A percentile compares a stretch with the other conserved stretches of the same genome.
Conservation (phyloP, 768 basidiomycete species). For the Cystobasidiopsis lactophilus region DNA sequence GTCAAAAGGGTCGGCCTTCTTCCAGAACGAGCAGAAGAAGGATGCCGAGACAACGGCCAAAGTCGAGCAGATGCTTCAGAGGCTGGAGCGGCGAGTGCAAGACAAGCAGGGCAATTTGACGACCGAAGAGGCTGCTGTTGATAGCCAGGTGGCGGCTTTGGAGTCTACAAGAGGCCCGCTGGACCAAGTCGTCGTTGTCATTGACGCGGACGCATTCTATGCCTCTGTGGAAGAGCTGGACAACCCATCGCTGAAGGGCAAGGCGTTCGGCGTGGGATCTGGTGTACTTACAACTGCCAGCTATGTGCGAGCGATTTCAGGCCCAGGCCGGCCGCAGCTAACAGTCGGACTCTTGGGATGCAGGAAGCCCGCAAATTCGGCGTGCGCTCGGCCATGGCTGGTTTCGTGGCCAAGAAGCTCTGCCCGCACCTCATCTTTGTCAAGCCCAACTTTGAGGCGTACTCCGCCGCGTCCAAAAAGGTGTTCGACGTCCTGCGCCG, state of each 20-base stretch:
- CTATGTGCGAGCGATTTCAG: not conserved
- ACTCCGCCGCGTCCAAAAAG: conserved; percentile 23
- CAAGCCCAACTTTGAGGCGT: conserved; percentile 16
- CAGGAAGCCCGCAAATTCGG: conserved; percentile 18
- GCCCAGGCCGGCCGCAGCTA: not conserved
- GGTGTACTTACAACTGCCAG: conserved; percentile 64
- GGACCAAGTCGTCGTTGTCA: conserved; percentile 64
- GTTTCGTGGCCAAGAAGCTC: conserved; percentile 77
- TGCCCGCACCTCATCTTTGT: conserved; percentile 70
- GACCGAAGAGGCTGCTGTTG: conserved; percentile 43
- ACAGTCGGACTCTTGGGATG: not conserved
- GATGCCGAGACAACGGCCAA: conserved; percentile 47
- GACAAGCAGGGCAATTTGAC: conserved; percentile 39
- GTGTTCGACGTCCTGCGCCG: conserved; percentile 47
- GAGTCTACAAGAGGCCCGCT: conserved; percentile 32
- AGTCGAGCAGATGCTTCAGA: conserved; percentile 24
- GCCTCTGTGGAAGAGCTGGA: conserved; percentile 38
- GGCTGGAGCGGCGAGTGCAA: conserved; percentile 47
- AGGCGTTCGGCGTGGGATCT: conserved; percentile 42
- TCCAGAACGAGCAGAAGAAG: conserved; percentile 71
- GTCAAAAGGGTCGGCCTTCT: conserved; percentile 57
- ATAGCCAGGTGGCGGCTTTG: conserved; percentile 25
- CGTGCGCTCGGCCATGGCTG: conserved; percentile 80
- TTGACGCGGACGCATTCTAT: conserved; percentile 90
- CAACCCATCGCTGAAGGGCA: conserved; percentile 23